Evolutionary conservation across 306 rosid genomes (phyloP), one percentile per base, ranked within the genome.

Genomic region (Cucumis cinereus): DNA sequence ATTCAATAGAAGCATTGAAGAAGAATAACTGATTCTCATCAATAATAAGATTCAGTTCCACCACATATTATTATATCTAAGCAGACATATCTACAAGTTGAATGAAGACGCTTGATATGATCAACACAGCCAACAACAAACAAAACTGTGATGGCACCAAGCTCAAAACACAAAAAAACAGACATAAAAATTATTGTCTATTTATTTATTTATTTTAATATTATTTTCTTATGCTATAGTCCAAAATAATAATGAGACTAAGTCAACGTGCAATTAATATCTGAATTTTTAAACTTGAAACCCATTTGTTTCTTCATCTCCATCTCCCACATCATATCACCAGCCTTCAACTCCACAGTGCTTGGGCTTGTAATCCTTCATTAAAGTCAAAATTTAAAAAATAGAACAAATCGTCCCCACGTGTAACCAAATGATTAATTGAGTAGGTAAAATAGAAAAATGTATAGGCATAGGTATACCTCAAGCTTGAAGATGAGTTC

Each of bases 401-500:
- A n/a, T n/a, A n/a, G 0, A 68, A 20, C 11, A 33, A 9, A 68
- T 38, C 4, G 1, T 14, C 20, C 55, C 36, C 57, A 73, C 63
- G 54, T 56, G 62, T 33, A 55, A 30, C 6, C 40, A 40, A 60
- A 26, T 56, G 26, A 64, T 64, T 64, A 26, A 6, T 33, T 64
- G 49, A 35, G 0, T 2, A 30, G 35, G 35, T 30, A 36, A n/a
- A 19, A n/a, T 35, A n/a, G 47, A 24, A 35, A 35, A 38, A n/a
- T n/a, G 24, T 84, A n/a, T n/a, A n/a, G n/a, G n/a, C n/a, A n/a
- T n/a, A n/a, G n/a, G n/a, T n/a, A 30, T 45, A 93, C 98, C 96
- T 93, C 98, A 14, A 93, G 96, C 79, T 88, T 89, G 93, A 63
- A 84, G 90, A 93, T 87, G 83, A 93, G 98, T 0, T 91, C 98